Evolutionary conservation across 768 basidiomycete species (phyloP), one percentile per base, ranked within the genome.

Genomic region (Pleurotus pulmonarius): DNA sequence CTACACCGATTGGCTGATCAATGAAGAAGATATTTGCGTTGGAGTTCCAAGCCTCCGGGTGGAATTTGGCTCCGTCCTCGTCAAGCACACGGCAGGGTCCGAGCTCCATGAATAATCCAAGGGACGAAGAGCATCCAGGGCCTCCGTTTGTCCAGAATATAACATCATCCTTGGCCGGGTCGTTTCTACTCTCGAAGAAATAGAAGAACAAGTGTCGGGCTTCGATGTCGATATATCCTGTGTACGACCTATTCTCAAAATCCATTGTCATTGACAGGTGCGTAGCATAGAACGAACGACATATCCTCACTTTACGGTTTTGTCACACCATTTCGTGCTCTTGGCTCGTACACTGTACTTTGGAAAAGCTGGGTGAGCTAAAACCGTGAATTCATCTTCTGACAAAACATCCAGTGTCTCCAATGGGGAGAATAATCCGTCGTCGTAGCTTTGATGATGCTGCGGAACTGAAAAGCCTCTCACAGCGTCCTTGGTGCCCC

Each of bases 41-140:
- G 16, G 75, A 75, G 60, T 86, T 89, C 88, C 87, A 89, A 0
- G 83, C 78, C 46, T 86, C 77, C 0, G 81, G 79, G 58, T 86
- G 79, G 64, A 75, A 81, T 1, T 70, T 75, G 1, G 85, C 75
- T 24, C 75, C 77, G 34, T 83, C 76, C 44, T 71, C 69, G 16
- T 75, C 74, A 8, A 75, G 70, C 37, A 90, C 77, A 41, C 82
- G 77, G 66, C 91, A 93, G 0, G 90, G 90, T 16, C 88, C 88
- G 57, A 80, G 73, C 67, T 89, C 88, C 86, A 88, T 87, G 60
- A 90, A 85, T 9, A 90, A 69, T 3, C 86, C 88, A 0, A 86
- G 63, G 25, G 84, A 75, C 3, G 73, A 69, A 1, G 71, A 72
- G 60, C 79, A 71, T 47, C 72, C 73, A 26, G 70, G 69, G 63